Base-by-base conservation (phyloP, 352 stramenopile species). In the Pythium scleroteichum region DNA sequence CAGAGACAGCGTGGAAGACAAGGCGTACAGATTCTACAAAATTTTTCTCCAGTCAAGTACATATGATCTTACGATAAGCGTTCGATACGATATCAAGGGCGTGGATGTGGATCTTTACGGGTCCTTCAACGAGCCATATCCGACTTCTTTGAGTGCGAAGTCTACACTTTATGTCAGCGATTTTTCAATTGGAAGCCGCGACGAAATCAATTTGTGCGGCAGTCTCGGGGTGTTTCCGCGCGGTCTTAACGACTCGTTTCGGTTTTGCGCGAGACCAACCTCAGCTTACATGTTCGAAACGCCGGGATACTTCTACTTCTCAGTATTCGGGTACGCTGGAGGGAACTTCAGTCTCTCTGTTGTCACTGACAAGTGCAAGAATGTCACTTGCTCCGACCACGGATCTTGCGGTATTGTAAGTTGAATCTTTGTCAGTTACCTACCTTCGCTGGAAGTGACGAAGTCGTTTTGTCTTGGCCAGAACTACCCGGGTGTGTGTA, bases 21-120 rank as follows among this genome's bases (percentile, higher is more conserved):
- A 93, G 38, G 71, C 75, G 44, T 92, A 91, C 61, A 71, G 75
- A 46, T 93, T 88, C 54, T 93, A 87, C 62, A 79, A 79, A 47
- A 84, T 92, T 42, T 66, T 68, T 20, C 64, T 91, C 22, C 54
- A 67, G 0, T 72, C 84, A 6, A 90, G 78, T 23, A 78, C 82
- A 8, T 92, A 84, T 44, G 84, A 93, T 51, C 63, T 90, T 40
- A 87, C 82, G 12, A 85, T 90, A 19, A 53, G 87, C 12, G 52
- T 87, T 7, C 55, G 71, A 4, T 87, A 84, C 47, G 45, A 49
- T 10, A 61, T 54, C 3, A 48, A 47, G 0, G 51, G 62, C 9
- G 57, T 67, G 16, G 82, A 93, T 49, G 63, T 87, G 20, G 83
- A 91, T 52, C 56, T 93, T 23, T 91, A 90, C 39, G 82, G 76